phyloP scores from a whole-genome alignment of 208 protist species.

The Sergeia podlipaevii region DNA sequence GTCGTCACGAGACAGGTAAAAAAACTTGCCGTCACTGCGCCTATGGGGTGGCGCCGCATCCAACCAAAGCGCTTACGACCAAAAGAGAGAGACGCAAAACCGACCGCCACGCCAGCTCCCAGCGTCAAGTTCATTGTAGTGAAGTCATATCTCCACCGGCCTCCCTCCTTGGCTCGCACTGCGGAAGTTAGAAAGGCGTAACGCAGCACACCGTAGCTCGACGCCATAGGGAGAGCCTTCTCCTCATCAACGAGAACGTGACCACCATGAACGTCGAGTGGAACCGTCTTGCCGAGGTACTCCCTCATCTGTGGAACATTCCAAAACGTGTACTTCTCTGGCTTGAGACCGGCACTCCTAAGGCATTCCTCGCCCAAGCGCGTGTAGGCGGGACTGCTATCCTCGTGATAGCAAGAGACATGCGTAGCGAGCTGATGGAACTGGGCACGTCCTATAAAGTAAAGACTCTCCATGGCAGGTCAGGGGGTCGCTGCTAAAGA shows the following conservation, averaged over 20 bases:
- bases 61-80: constrained; percentile 39
- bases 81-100: constrained; percentile 35
- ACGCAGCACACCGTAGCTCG: constrained; percentile 67
- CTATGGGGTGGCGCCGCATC: constrained; percentile 70
- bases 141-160: constrained; percentile 80
- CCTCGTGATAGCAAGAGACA: constrained; percentile 73
- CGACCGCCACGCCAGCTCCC: constrained; percentile 29
- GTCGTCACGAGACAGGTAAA: constrained; percentile 31
- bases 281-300: constrained; percentile 61
- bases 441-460: constrained; percentile 62
- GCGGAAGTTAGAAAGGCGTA: constrained; percentile 62
- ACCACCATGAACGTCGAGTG: constrained; percentile 70
- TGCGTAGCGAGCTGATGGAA: constrained; percentile 82
- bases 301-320: constrained; percentile 71
- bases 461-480: constrained; percentile 60
- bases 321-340: constrained; percentile 53
- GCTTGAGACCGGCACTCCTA: constrained; percentile 26
- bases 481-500: not conserved
- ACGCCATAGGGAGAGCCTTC: constrained; percentile 39
- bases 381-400: constrained; percentile 46
- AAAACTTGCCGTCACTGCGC: constrained; percentile 32
- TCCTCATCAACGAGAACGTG: constrained; percentile 74
- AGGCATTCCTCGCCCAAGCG: constrained; percentile 40
- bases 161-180: constrained; percentile 59
- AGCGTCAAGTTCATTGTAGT: constrained; percentile 79